Evolutionary conservation across 164 flowering plant species (phyloP), one percentile per base, ranked within the genome.

Genomic region (Stephania yunnanensis): DNA sequence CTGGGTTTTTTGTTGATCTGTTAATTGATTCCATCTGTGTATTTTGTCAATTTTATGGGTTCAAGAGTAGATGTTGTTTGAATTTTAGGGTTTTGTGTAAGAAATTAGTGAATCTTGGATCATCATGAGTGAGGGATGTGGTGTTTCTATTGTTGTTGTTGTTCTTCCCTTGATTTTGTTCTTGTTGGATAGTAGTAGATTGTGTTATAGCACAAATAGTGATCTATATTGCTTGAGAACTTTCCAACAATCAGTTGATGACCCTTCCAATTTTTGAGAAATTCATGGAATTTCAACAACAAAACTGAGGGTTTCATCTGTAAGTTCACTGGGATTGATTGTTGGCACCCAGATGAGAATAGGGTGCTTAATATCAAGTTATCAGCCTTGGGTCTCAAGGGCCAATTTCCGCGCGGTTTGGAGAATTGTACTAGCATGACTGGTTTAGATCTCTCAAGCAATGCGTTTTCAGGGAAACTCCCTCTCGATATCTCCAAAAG

Each of bases 301-400:
- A 25, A 9, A 4, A 82, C 86, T 1, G 89, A 87, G 71, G 96
- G 95, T 0, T 87, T 78, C 76, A 91, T 94, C 79, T 94, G 97
- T 73, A 83, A 68, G 19, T 94, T 90, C 80, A 42, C 20, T 11
- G 98, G 98, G 31, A 76, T 94, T 11, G 87, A 87, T 0, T 94
- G 98, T 73, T 94, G 98, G 98, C 94, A 92, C 74, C 81, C 83
- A 0, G 83, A 87, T 48, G 98, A 94, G 83, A 88, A 78, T 76
- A 87, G 64, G 80, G 94, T 94, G n/a, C 66, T 92, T 45, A 91
- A 84, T 61, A 80, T 94, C 67, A 68, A 55, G 46, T 87, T 94
- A 30, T 52, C 89, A 0, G 84, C 80, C 74, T 80, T 88, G 86
- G 93, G 88, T 17, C 87, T 94, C 13, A 78, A 82, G 78, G 98